Evolutionary conservation across 495 filamentous ascomycete species (phyloP).

Genomic region (Bacidia gigantensis): DNA sequence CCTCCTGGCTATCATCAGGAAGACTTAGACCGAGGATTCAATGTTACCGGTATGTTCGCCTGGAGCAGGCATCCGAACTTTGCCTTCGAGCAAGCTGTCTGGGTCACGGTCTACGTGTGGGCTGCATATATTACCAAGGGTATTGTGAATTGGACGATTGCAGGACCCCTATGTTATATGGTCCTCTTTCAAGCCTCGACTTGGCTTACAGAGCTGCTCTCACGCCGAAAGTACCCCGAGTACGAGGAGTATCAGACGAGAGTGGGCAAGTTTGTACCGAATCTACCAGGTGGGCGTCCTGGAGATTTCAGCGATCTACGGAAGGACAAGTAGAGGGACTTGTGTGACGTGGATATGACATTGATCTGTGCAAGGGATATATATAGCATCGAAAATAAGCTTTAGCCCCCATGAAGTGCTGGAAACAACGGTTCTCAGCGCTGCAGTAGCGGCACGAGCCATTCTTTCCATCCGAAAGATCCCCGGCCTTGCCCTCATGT

Average conservation of each 20-base stretch:
- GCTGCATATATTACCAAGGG: slow-evolving; percentile 54
- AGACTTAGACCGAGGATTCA: slow-evolving; percentile 86
- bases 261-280: slow-evolving; percentile 74
- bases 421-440: not conserved
- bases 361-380: not conserved
- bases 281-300: slow-evolving; percentile 31
- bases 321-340: not conserved
- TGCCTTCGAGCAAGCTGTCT: slow-evolving; percentile 80
- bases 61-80: slow-evolving; percentile 91
- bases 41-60: slow-evolving; percentile 71
- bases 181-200: slow-evolving; percentile 81
- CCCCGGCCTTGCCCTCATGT: no score
- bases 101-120: slow-evolving; percentile 82
- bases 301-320: slow-evolving; percentile 24
- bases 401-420: not conserved
- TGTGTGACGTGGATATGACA: not conserved
- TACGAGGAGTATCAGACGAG: slow-evolving; percentile 72
- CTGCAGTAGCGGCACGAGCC: not conserved
- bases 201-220: slow-evolving; percentile 72
- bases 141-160: slow-evolving; percentile 62
- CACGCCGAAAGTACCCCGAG: slow-evolving; percentile 68
- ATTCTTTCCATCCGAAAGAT: no score
- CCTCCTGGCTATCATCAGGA: slow-evolving; percentile 41
- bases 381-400: not conserved
- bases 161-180: slow-evolving; percentile 57